These are phyloP conservation scores for Backusella macrospora DNA, from an alignment of 192 early-diverging fungal genomes.

Conservation along the genomic window DNA sequence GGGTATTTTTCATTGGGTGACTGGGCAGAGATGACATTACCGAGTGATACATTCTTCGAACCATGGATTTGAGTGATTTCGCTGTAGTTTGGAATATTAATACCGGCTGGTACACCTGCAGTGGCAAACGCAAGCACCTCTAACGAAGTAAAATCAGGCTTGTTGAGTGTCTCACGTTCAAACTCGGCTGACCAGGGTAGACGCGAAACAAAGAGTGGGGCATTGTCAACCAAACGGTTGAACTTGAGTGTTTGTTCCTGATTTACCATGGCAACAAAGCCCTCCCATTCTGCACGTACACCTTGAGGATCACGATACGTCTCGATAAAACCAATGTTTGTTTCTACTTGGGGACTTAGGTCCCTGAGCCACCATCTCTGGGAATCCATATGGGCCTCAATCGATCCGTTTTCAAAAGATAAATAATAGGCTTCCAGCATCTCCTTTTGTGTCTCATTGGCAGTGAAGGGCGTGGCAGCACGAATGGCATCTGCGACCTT, in stretches of 20 bases:
- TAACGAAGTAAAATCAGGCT: conserved; percentile 61
- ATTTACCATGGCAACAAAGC: conserved; percentile 67
- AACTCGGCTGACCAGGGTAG: conserved; percentile 58
- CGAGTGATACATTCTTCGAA: conserved; percentile 66
- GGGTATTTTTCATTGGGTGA: conserved; percentile 52
- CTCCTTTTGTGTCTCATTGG: conserved; percentile 54
- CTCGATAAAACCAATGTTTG: conserved; percentile 67
- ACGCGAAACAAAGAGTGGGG: conserved; percentile 47
- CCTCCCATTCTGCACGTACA: conserved; percentile 66
- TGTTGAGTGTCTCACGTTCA: conserved; percentile 53
- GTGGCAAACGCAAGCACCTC: conserved; percentile 63
- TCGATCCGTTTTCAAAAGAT: conserved; percentile 58
- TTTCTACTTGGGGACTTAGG: conserved; percentile 58
- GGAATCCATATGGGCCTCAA: conserved; percentile 60
- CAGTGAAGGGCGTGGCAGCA: conserved; percentile 49
- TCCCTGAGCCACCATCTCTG: conserved; percentile 61
- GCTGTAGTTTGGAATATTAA: conserved; percentile 54
- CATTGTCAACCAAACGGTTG: conserved; percentile 54
- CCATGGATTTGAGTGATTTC: conserved; percentile 49
- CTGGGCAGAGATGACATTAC: conserved; percentile 56
- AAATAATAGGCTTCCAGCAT: conserved; percentile 56
- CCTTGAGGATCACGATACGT: conserved; percentile 66
- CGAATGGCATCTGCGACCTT: conserved; percentile 45
- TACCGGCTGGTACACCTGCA: conserved; percentile 49
- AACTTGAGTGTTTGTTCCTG: conserved; percentile 62